Base-by-base conservation (phyloP, 179 eudicot species). In the Silene coronaria region DNA sequence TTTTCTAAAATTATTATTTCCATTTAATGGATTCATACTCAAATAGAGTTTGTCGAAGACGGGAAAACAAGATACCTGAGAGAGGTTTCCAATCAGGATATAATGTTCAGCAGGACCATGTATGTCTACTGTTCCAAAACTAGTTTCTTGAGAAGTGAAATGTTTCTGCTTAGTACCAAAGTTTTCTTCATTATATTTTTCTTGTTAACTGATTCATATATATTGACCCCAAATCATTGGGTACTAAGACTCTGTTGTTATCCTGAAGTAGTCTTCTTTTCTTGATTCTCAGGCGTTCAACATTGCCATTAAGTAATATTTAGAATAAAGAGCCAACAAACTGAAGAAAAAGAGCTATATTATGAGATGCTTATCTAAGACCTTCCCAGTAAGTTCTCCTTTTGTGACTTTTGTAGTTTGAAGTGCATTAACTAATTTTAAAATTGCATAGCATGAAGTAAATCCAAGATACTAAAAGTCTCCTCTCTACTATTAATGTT, bases 331-430 rank as follows among this genome's bases (percentile, higher is more conserved):
- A 53, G 61, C 45, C 45, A 71, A 28, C 74, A 53, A 53, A 71
- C 27, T n/a, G 74, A 28, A 45, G 53, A 10, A 67, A 16, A 70
- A 45, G 28, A 71, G 34, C 42, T 71, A 51, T 27, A 48, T 27
- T 46, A 48, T 51, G 74, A 10, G 24, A 70, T 27, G 74, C 30
- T 71, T 46, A 53, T 53, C 58, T 17, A 17, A n/a, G 74, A 30
- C 45, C 26, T 53, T 46, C 57, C n/a, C 17, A 22, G 74, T 71
- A 55, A 71, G 74, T 71, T 71, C 17, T 53, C 63, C 23, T 28
- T 71, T 55, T 5, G 63, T 30, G 16, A 27, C n/a, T 10, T 53
- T 30, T 67, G 71, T 10, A 10, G 55, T 67, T 67, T 55, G 61
- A 71, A 55, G 1, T 55, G 45, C 45, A 53, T 27, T 71, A 24